Conservation (phyloP, 2,329 filamentous ascomycete genomes). For the Leptographium galeiforme region DNA sequence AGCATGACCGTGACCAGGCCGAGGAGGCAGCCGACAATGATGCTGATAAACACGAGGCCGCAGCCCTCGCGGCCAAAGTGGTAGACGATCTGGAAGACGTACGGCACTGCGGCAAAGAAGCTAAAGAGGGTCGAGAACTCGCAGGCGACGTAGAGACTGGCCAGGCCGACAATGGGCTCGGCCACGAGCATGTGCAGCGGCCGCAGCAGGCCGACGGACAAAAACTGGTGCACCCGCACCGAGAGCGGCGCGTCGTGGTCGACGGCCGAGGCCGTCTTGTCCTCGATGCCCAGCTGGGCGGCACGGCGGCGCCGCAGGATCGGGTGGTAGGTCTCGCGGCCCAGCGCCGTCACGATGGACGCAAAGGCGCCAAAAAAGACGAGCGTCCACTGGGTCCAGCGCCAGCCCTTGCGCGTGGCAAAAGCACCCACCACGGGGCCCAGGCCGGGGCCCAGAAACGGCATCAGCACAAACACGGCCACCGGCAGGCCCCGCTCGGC, state of each 20-base stretch:
- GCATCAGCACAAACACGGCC: conserved; percentile 33
- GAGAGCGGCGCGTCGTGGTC: conserved; percentile 11
- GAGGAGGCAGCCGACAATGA: conserved; percentile 30
- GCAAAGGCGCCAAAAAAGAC: conserved; percentile 30
- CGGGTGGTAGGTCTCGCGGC: conserved; percentile 44
- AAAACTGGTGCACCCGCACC: conserved; percentile 18
- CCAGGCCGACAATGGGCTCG: conserved; percentile 49
- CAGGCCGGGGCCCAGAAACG: conserved; percentile 38
- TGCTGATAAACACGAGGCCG: conserved; percentile 30
- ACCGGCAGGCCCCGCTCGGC: conserved; percentile 28
- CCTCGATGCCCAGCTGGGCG: conserved; percentile 20
- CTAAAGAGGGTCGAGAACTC: conserved; percentile 38
- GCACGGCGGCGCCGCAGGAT: conserved; percentile 26
- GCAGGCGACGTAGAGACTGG: conserved; percentile 34
- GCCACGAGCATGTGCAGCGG: conserved; percentile 45
- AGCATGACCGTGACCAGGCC: conserved; percentile 26
- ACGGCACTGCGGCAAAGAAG: conserved; percentile 39
- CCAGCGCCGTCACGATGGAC: conserved; percentile 22
- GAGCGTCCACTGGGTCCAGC: conserved; percentile 39
- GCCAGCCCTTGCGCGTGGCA: conserved; percentile 32
- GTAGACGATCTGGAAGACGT: conserved; percentile 31
- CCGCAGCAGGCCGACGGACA: conserved; percentile 30
- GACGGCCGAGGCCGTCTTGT: conserved; percentile 1
- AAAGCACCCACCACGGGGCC: conserved; percentile 37
- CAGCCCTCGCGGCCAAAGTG: conserved; percentile 27